Base-by-base conservation (phyloP, 2,329 filamentous ascomycete species). In the Fusarium coicis region DNA sequence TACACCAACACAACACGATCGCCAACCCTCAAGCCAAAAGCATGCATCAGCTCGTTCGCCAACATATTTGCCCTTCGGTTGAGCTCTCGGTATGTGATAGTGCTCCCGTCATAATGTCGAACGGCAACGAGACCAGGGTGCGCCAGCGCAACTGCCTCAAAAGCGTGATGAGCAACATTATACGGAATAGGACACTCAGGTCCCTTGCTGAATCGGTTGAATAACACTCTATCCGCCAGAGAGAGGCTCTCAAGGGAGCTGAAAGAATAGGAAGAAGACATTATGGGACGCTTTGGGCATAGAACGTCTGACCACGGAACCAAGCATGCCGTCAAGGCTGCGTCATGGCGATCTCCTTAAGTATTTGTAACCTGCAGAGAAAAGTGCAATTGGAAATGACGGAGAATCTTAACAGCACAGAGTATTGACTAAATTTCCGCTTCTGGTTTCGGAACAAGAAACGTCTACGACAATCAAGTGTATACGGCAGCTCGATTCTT, bases 1-100 rank as follows among this genome's bases (percentile, higher is more conserved):
- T 74, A 73, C 5, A 73, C 70, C n/a, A 74, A 42, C n/a, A 73
- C 70, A 2, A 73, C 70, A 23, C 70, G 70, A n/a, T 74, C 70
- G 2, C 70, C 70, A 16, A 73, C 50, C 2, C 30, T 63, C 16
- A 73, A 14, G 19, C 62, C 70, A 5, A 49, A 74, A 6, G 66
- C 52, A 23, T 62, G 32, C 21, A 66, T 56, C 4, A 73, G 39
- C 30, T 68, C 66, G 12, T 73, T 73, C 4, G 70, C 70, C 9
- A 73, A 39, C 62, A 74, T 68, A 7, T 73, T 73, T 6, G 70
- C 70, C n/a, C 70, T 57, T 40, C 62, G 70, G 16, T 73, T 59
- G 36, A 73, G 70, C 28, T 73, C 70, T 6, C 53, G 56, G 7
- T 73, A 73, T 26, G 70, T 74, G 42, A 73, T 73, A 5, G 70